These are phyloP conservation scores for Trichocladium uniseriatum DNA, from an alignment of 495 filamentous ascomycete genomes.

Conservation along the genomic window DNA sequence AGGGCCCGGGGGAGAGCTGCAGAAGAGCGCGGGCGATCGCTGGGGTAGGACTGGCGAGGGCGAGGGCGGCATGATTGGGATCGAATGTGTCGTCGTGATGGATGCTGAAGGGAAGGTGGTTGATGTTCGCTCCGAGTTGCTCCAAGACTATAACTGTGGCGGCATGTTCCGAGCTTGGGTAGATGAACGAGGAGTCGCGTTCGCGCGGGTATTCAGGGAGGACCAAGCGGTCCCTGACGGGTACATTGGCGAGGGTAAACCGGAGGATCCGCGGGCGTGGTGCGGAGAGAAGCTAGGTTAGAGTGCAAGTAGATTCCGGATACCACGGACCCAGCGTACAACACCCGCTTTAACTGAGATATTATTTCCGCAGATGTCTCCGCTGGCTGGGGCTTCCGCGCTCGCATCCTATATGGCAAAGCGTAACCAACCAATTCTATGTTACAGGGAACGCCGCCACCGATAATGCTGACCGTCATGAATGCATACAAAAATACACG, in stretches of 20 bases:
- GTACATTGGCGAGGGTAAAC: constrained; percentile 10
- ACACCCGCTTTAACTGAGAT: constrained; percentile 9
- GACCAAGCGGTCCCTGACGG: constrained; percentile 19
- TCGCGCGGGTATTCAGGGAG: constrained; percentile 52
- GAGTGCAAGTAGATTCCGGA: not conserved
- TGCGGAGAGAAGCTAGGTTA: constrained; percentile 12
- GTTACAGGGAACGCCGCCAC: constrained; percentile 34
- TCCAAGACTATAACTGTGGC: constrained; percentile 75
- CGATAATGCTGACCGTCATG: constrained; percentile 29
- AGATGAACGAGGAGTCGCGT: constrained; percentile 51
- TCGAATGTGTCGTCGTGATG: constrained; percentile 50
- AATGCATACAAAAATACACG: constrained; percentile 29
- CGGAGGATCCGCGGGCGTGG: constrained; percentile 2
- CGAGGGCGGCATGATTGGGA: constrained; percentile 78
- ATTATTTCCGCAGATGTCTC: constrained; percentile 22
- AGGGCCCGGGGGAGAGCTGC: constrained; percentile 65
- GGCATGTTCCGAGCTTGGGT: constrained; percentile 85
- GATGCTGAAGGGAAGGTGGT: constrained; percentile 34
- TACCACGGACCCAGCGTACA: too few relatives aligned
- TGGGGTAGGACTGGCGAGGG: constrained; percentile 76
- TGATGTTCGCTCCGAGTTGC: constrained; percentile 37
- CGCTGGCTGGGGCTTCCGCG: constrained; percentile 12
- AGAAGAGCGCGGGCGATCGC: constrained; percentile 62
- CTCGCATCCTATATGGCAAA: constrained; percentile 10
- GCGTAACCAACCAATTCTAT: constrained; percentile 28